A percentile compares a stretch with the other conserved stretches of the same genome.
Conservation (phyloP, 192 early-diverging fungal species). For the Dissophora globulifera region DNA sequence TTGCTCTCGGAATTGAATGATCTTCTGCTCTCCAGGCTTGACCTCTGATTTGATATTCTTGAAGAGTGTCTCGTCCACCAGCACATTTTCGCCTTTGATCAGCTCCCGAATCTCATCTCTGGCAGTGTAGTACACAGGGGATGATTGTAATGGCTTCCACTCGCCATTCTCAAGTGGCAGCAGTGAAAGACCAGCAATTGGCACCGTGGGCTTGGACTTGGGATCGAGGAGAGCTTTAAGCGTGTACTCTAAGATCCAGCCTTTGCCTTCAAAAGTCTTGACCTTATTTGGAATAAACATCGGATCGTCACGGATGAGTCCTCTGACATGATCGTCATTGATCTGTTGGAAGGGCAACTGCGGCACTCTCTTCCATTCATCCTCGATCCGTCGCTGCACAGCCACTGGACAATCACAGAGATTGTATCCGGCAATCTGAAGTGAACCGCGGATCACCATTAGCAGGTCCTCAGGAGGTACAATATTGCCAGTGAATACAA, state of each 20-base stretch:
- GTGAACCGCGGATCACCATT: not conserved
- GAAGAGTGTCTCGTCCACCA: constrained; percentile 12
- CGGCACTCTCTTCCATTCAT: not conserved
- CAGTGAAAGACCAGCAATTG: not conserved
- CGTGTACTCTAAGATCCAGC: constrained; percentile 6
- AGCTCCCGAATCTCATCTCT: not conserved
- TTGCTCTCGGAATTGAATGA: too few relatives aligned
- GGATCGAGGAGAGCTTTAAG: not conserved
- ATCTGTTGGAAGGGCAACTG: not conserved
- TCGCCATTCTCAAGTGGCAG: constrained; percentile 12
- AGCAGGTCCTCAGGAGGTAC: not conserved
- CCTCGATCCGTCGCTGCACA: not conserved
- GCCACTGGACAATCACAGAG: not conserved
- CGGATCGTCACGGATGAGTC: not conserved
- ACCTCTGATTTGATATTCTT: not conserved
- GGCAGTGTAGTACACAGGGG: not conserved
- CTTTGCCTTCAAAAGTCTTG: not conserved
- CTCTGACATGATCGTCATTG: constrained; percentile 3
- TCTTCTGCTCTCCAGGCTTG: too few relatives aligned
- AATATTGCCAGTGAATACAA: not conserved
- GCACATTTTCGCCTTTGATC: not conserved
- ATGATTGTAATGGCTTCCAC: not conserved
- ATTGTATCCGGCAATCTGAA: not conserved
- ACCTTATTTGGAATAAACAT: constrained; percentile 2
- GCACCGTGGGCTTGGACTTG: not conserved